These are phyloP conservation scores for Ascochyta fabae DNA, from an alignment of 2,329 filamentous ascomycete genomes.

Conservation along the genomic window DNA sequence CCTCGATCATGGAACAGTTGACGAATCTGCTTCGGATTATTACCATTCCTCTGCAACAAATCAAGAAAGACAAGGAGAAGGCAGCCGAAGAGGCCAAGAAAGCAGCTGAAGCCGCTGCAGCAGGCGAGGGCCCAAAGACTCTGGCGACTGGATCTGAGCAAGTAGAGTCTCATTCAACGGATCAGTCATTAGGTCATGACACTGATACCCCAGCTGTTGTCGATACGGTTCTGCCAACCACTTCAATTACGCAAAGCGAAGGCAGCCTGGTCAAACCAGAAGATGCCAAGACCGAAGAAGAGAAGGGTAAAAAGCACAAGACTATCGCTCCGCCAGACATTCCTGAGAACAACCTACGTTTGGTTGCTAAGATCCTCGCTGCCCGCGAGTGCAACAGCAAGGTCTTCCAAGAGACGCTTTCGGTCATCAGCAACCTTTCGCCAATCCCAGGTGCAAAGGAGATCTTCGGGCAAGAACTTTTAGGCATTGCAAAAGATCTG, in stretches of 20 bases:
- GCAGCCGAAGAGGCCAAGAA: slow-evolving; percentile 56
- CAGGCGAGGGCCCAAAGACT: slow-evolving; percentile 26
- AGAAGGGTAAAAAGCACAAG: slow-evolving; percentile 61
- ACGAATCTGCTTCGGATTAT: slow-evolving; percentile 87
- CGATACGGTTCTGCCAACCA: slow-evolving; percentile 33
- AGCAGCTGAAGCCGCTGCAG: slow-evolving; percentile 17
- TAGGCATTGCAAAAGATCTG: slow-evolving; percentile 82
- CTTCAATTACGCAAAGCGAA: slow-evolving; percentile 22
- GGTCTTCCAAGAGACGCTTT: slow-evolving; percentile 96
- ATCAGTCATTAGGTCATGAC: slow-evolving; percentile 26
- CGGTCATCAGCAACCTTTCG: slow-evolving; percentile 98
- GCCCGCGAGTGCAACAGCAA: slow-evolving; percentile 96
- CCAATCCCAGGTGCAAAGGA: slow-evolving; percentile 89
- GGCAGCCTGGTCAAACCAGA: slow-evolving; percentile 38
- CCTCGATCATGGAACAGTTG: slow-evolving; percentile 93
- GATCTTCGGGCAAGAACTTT: slow-evolving; percentile 90
- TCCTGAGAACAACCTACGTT: slow-evolving; percentile 83
- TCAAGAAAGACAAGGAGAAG: slow-evolving; percentile 81
- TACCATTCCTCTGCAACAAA: slow-evolving; percentile 82
- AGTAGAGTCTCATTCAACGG: slow-evolving; percentile 2
- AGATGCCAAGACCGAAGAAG: slow-evolving; percentile 42
- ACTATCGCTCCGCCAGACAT: slow-evolving; percentile 81
- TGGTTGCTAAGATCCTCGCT: slow-evolving; percentile 96
- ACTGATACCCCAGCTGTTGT: slow-evolving; percentile 50
- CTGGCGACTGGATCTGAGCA: slow-evolving; percentile 25